Evolutionary conservation across 768 basidiomycete species (phyloP), one percentile per base, ranked within the genome.

Genomic region (Amanita jacksonii): DNA sequence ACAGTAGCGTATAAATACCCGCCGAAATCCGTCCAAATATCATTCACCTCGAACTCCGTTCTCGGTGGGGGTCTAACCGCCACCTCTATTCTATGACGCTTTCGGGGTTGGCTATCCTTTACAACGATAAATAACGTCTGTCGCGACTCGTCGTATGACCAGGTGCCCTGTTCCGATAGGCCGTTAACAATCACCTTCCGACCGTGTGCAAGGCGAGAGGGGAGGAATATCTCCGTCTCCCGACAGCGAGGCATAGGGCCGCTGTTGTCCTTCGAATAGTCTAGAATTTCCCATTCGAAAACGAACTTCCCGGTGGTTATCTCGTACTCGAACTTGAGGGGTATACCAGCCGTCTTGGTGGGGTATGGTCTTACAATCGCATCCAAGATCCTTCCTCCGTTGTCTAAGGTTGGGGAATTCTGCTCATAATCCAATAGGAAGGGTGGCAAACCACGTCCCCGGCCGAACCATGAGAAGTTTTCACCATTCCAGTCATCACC

Each of bases 401-500:
- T 80, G 58, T 98, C 91, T 24, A 92, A 70, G 4, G 79, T 76
- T n/a, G 73, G 67, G 2, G 79, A 71, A 15, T 65, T 65, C 59
- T 86, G 85, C 7, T 73, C 69, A 44, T 73, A 70, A 50, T 71
- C 72, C 9, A 83, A 66, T 31, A 78, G 56, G 0, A 72, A 72
- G 0, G 70, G 55, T 1, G 74, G 82, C 39, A 77, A 64, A 1
- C 73, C 78, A 12, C 81, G 76, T 27, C 59, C 62, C 33, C 66
- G 64, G 54, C 79, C 79, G 72, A 90, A 97, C 88, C 89, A 96
- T 1, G 89, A 91, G 58, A 99, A 97, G 64, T 93, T 96, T 62
- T 99, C 93, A 42, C 86, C 89, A 53, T 93, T 94, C 93, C 93
- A 96, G 57, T 80, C 63, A 57, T 97, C 93, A 12, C 94, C 94